These are phyloP conservation scores for Aspergillus uvarum DNA, from an alignment of 2,329 filamentous ascomycete genomes.

Conservation along the genomic window DNA sequence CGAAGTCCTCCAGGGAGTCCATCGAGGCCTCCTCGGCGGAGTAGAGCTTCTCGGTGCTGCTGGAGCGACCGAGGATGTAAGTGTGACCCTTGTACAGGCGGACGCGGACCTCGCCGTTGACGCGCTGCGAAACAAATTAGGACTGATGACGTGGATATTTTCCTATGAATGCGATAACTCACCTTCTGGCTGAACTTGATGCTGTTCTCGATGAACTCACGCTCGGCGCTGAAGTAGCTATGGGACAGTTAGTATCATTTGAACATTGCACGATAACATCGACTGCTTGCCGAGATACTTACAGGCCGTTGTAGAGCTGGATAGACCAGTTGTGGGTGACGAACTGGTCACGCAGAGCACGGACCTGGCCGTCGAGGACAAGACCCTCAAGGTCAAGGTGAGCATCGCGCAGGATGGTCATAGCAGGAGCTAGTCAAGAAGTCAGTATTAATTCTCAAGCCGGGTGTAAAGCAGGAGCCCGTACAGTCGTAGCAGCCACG, in stretches of 20 bases:
- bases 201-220: constrained; percentile 68
- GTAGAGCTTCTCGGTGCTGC: constrained; percentile 70
- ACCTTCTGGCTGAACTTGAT: constrained; percentile 59
- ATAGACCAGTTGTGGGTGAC: constrained; percentile 63
- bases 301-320: constrained; percentile 59
- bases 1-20: constrained; percentile 70
- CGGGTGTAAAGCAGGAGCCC: constrained; percentile 4
- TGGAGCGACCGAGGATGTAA: constrained; percentile 54
- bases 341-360: constrained; percentile 69
- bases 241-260: constrained; percentile 5
- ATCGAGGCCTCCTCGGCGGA: constrained; percentile 65
- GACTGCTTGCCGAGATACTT: neutral
- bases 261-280: neutral
- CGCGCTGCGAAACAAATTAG: constrained; percentile 37
- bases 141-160: neutral
- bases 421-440: constrained; percentile 26
- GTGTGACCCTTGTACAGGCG: constrained; percentile 65
- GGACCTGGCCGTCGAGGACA: constrained; percentile 67
- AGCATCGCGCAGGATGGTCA: constrained; percentile 35
- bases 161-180: neutral
- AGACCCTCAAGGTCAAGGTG: constrained; percentile 61
- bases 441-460: constrained; percentile 2
- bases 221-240: constrained; percentile 66
- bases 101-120: constrained; percentile 63
- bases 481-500: constrained; percentile 74